phyloP scores from a whole-genome alignment of 768 basidiomycete species.

The Podaxis pistillaris region DNA sequence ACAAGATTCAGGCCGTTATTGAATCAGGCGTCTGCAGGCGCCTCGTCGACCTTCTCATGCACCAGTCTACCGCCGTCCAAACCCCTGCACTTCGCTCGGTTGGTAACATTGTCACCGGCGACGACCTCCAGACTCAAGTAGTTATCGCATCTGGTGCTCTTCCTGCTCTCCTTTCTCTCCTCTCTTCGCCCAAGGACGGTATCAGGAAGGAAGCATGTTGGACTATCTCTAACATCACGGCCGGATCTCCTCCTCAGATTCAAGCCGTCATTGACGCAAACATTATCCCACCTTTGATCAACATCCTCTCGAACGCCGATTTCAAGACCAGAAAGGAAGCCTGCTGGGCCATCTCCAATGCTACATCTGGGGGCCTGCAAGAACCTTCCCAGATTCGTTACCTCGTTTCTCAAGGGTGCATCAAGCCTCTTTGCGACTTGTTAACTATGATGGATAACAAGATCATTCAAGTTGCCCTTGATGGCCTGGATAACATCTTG shows the following conservation, averaged over 20 bases:
- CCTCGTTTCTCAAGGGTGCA: slow-evolving; percentile 96
- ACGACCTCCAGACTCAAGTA: slow-evolving; percentile 98
- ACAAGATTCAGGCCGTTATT: slow-evolving; percentile 99
- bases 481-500: slow-evolving; percentile 96
- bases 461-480: slow-evolving; percentile 97
- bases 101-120: slow-evolving; percentile 98
- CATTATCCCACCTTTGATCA: slow-evolving; percentile 96
- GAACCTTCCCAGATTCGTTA: slow-evolving; percentile 98
- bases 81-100: slow-evolving; percentile 98
- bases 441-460: slow-evolving; percentile 99
- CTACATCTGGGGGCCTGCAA: slow-evolving; percentile 95
- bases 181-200: slow-evolving; percentile 97
- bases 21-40: slow-evolving; percentile 97
- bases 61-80: slow-evolving; percentile 92
- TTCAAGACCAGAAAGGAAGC: slow-evolving; percentile 99
- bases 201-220: slow-evolving; percentile 99
- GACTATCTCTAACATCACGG: slow-evolving; percentile 99
- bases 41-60: slow-evolving; percentile 96
- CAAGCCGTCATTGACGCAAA: slow-evolving; percentile 98
- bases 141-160: slow-evolving; percentile 98
- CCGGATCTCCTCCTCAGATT: slow-evolving; percentile 95
- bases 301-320: slow-evolving; percentile 95
- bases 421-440: slow-evolving; percentile 97
- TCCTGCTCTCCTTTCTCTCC: slow-evolving; percentile 86
- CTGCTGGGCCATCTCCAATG: slow-evolving; percentile 99